Evolutionary conservation across 495 filamentous ascomycete species (phyloP).

Genomic region (Xylaria flabelliformis): DNA sequence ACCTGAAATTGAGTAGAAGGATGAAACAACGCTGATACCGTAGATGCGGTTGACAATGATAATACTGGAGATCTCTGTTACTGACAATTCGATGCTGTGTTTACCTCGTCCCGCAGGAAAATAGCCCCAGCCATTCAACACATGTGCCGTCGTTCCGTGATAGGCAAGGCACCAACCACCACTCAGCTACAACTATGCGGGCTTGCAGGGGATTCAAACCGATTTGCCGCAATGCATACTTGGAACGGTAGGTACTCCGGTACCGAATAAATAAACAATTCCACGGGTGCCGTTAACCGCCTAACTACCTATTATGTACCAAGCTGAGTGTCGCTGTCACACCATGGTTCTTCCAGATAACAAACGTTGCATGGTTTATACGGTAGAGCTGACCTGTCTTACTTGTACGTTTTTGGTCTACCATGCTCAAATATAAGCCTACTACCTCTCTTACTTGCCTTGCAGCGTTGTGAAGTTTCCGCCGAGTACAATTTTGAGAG

Average conservation of each 20-base stretch:
- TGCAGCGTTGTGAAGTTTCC: background rate
- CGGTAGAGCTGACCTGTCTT: background rate
- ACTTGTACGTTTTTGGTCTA: constrained; percentile 2
- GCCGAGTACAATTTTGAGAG: background rate
- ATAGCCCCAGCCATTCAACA: constrained; percentile 7
- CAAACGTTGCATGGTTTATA: constrained; percentile 2
- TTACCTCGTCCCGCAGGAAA: constrained; percentile 3
- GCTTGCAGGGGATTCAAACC: constrained; percentile 29
- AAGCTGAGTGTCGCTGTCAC: constrained; percentile 8
- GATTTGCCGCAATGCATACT: constrained; percentile 28
- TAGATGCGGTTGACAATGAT: background rate
- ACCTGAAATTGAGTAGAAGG: constrained; percentile 4
- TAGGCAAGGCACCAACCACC: constrained; percentile 17
- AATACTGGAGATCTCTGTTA: background rate
- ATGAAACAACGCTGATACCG: constrained; percentile 24
- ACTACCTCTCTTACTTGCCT: background rate
- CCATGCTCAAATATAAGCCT: background rate
- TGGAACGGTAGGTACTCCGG: constrained; percentile 24
- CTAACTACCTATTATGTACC: constrained; percentile 24
- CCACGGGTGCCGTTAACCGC: constrained; percentile 27
- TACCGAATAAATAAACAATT: constrained; percentile 24
- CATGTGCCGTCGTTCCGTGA: constrained; percentile 30
- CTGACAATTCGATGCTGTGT: background rate
- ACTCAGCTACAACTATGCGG: constrained; percentile 19
- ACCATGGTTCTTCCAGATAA: constrained; percentile 16